A percentile compares a stretch with the other conserved stretches of the same genome.
Evolutionary conservation across 805 yeast species (phyloP).

Genomic region (Starmerella kuoi): DNA sequence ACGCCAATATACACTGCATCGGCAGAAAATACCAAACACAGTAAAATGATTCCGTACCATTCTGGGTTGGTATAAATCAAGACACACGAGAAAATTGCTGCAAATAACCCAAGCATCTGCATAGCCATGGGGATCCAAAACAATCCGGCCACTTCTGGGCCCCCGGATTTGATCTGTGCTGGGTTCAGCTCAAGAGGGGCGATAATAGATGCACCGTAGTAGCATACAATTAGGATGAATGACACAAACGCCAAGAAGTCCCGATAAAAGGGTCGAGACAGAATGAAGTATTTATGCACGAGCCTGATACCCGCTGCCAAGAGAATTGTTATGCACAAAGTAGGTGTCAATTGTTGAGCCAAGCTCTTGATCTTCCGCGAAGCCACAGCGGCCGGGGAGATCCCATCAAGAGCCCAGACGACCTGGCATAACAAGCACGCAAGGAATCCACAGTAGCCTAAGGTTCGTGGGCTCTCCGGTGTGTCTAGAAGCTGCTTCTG

Average conservation of each 20-base stretch:
- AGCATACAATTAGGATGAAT: neutral
- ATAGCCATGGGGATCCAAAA: constrained; percentile 19
- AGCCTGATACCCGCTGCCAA: neutral
- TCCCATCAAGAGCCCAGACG: constrained; percentile 9
- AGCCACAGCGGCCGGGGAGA: constrained; percentile 4
- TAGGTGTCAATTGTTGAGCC: neutral
- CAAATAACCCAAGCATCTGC: constrained; percentile 20
- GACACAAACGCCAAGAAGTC: constrained; percentile 2
- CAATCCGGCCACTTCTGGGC: constrained; percentile 14
- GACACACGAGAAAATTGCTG: constrained; percentile 10
- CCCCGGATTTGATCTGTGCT: constrained; percentile 5
- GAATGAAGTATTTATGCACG: constrained; percentile 1
- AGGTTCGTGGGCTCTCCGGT: constrained; percentile 9
- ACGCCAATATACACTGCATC: constrained; percentile 2
- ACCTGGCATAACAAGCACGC: constrained; percentile 7
- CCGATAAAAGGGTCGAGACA: constrained; percentile 6
- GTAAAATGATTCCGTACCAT: constrained; percentile 14
- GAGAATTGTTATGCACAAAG: neutral
- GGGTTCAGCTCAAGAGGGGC: constrained; percentile 1
- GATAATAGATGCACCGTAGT: neutral
- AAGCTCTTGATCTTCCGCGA: neutral
- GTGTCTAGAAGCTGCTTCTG: neutral
- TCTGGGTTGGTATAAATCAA: constrained; percentile 19
- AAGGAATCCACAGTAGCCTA: constrained; percentile 1
- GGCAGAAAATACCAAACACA: constrained; percentile 1